phyloP scores from a whole-genome alignment of 1,284 basidiomycete genomes.

The Papiliotrema nemorosa region DNA sequence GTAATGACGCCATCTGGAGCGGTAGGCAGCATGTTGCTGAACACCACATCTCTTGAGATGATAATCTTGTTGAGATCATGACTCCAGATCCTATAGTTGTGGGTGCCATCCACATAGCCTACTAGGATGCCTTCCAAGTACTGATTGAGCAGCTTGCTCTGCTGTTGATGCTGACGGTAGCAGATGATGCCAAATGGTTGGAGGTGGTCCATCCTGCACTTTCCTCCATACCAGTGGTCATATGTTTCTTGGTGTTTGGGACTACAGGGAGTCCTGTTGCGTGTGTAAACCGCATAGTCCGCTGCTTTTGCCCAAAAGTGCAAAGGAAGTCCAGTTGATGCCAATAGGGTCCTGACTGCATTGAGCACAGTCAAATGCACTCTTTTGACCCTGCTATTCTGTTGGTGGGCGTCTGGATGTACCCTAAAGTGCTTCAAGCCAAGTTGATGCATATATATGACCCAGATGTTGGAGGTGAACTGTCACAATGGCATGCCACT shows the following conservation, averaged over 20 bases:
- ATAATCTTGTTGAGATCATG: neutral
- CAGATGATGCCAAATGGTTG: conserved; percentile 6
- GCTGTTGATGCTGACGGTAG: neutral
- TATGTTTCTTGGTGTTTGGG: neutral
- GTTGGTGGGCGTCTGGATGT: conserved; percentile 6
- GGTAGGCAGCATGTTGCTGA: neutral
- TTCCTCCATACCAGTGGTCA: conserved; percentile 1
- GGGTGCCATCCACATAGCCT: conserved; percentile 2
- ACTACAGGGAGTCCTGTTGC: neutral
- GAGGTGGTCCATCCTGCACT: neutral
- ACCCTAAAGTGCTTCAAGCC: neutral
- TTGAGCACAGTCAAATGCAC: conserved; percentile 6
- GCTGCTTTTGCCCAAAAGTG: conserved; percentile 5
- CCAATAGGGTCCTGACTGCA: conserved; percentile 1
- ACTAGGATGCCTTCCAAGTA: neutral
- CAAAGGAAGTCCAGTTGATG: neutral
- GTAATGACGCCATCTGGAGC: neutral
- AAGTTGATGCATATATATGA: too few relatives aligned
- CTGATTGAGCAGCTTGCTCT: neutral
- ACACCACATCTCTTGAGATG: neutral
- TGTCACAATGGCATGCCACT: too few relatives aligned
- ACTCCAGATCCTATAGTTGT: neutral
- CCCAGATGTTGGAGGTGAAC: too few relatives aligned
- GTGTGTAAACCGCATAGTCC: conserved; percentile 1
- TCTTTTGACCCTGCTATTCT: conserved; percentile 9